Evolutionary conservation across 2,329 filamentous ascomycete genomes (phyloP).

Genomic region (Diaporthe amygdali): DNA sequence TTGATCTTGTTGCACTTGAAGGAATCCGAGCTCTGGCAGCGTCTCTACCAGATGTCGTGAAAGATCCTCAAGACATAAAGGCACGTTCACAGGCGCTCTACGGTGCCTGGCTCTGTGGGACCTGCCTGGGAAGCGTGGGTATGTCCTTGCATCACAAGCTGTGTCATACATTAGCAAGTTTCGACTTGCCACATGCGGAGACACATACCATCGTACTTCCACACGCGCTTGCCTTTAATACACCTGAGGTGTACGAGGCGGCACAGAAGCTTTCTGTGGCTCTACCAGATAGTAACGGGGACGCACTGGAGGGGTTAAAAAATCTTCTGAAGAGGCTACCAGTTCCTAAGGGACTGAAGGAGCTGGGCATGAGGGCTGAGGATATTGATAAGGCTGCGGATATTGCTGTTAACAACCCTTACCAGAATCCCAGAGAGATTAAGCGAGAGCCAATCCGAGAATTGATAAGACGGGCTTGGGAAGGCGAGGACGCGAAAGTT

Average conservation of each 20-base stretch:
- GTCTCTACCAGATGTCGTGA: slow-evolving; percentile 57
- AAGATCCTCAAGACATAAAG: slow-evolving; percentile 45
- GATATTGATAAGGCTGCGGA: slow-evolving; percentile 62
- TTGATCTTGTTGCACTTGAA: slow-evolving; percentile 61
- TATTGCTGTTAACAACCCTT: slow-evolving; percentile 59
- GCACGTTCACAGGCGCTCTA: slow-evolving; percentile 62
- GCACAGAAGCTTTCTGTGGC: slow-evolving; percentile 58
- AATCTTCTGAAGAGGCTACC: slow-evolving; percentile 55
- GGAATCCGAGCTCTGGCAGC: slow-evolving; percentile 57
- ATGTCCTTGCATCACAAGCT: slow-evolving; percentile 73
- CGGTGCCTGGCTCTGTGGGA: slow-evolving; percentile 69
- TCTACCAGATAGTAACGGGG: slow-evolving; percentile 61
- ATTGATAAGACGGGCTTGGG: slow-evolving; percentile 60
- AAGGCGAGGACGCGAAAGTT: slow-evolving; percentile 57
- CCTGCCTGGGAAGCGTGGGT: slow-evolving; percentile 61
- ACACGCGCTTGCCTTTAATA: slow-evolving; percentile 68
- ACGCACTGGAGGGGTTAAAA: slow-evolving; percentile 63
- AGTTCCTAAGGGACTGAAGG: slow-evolving; percentile 55
- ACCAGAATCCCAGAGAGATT: slow-evolving; percentile 61
- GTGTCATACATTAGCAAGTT: slow-evolving; percentile 67
- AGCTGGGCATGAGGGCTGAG: slow-evolving; percentile 61
- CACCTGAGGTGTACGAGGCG: slow-evolving; percentile 55
- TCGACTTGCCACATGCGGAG: slow-evolving; percentile 68
- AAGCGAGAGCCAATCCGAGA: slow-evolving; percentile 57
- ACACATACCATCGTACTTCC: slow-evolving; percentile 68